Evolutionary conservation across 805 yeast species (phyloP).

Genomic region (Kuraishia hungarica): DNA sequence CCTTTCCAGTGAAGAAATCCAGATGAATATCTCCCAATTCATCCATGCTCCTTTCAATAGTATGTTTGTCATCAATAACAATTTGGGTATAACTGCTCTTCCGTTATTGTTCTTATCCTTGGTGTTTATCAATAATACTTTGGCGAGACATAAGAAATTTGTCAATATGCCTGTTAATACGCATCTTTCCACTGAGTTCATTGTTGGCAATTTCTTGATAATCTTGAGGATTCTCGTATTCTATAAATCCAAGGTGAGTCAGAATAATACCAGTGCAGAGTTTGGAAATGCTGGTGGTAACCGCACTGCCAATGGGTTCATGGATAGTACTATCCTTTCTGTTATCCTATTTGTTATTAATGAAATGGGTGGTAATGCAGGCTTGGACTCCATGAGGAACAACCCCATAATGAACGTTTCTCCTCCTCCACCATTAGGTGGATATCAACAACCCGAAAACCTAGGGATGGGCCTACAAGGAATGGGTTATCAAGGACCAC

Average conservation of each 20-base stretch:
- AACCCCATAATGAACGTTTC: background rate
- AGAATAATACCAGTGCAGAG: background rate
- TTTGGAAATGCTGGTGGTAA: background rate
- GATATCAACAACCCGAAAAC: constrained; percentile 7
- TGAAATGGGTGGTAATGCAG: constrained; percentile 15
- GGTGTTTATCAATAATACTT: constrained; percentile 14
- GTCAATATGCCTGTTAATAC: constrained; percentile 24
- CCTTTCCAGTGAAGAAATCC: constrained; percentile 12
- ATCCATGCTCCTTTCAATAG: constrained; percentile 10
- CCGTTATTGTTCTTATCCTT: constrained; percentile 35
- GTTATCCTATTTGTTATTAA: constrained; percentile 19
- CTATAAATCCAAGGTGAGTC: constrained; percentile 12
- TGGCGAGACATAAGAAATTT: constrained; percentile 20
- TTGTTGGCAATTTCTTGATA: constrained; percentile 39
- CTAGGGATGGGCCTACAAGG: too few species aligned
- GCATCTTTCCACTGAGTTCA: constrained; percentile 23
- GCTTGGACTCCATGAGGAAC: constrained; percentile 1
- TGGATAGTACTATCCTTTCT: constrained; percentile 18
- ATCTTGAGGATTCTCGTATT: constrained; percentile 33
- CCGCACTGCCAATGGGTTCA: constrained; percentile 12
- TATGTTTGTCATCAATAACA: constrained; percentile 33
- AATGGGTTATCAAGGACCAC: background rate
- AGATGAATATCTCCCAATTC: constrained; percentile 12
- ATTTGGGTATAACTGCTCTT: constrained; percentile 40
- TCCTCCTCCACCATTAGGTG: constrained; percentile 4